Conservation (phyloP, 2,329 filamentous ascomycete species). For the Cladosporium colombiae region DNA sequence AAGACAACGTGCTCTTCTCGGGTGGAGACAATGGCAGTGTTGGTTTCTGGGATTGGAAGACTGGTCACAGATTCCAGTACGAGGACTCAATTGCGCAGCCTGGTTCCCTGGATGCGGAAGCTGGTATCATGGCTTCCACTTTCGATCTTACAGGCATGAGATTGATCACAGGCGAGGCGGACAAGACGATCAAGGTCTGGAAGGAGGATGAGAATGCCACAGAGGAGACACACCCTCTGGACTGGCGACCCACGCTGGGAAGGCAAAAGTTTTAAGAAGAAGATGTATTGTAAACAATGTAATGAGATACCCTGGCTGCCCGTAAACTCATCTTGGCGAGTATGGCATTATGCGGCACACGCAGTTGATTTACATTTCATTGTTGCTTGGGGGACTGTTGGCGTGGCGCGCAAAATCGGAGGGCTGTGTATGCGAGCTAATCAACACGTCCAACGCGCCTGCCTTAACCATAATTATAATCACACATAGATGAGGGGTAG, state of each 20-base stretch:
- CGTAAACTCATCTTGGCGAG: too few species aligned
- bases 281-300: slow-evolving; percentile 5
- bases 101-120: slow-evolving; percentile 88
- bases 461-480: too few species aligned
- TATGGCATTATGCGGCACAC: too few species aligned
- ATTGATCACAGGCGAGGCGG: slow-evolving; percentile 90
- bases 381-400: too few species aligned
- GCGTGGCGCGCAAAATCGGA: too few species aligned
- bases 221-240: slow-evolving; percentile 83
- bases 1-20: slow-evolving; percentile 92
- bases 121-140: slow-evolving; percentile 89
- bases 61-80: slow-evolving; percentile 85
- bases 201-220: slow-evolving; percentile 90
- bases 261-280: slow-evolving; percentile 64
- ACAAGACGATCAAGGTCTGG: slow-evolving; percentile 98
- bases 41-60: slow-evolving; percentile 99
- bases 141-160: slow-evolving; percentile 88
- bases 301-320: slow-evolving; percentile 15
- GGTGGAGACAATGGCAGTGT: slow-evolving; percentile 95
- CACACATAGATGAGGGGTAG: too few species aligned
- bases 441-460: too few species aligned
- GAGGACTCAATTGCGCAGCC: slow-evolving; percentile 92
- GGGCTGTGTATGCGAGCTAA: too few species aligned
- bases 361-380: too few species aligned
- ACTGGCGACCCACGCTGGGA: slow-evolving; percentile 83